phyloP scores from a whole-genome alignment of 1,284 basidiomycete species.

The Vanrija humicola region DNA sequence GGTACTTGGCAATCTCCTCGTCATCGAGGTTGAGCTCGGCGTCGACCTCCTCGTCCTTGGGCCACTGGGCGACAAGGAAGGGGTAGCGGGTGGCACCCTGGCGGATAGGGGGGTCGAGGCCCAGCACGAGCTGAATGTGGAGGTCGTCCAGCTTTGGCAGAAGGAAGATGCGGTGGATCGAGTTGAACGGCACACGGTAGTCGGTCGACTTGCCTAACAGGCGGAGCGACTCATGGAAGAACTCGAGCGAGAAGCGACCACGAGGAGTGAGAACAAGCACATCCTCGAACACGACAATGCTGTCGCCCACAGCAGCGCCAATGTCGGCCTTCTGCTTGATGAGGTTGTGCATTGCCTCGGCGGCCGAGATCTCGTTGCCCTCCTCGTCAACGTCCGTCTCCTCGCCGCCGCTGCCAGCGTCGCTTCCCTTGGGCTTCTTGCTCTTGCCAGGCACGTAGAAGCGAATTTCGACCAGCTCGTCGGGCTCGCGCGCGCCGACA shows the following conservation, averaged over 20 bases:
- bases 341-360: slow-evolving; percentile 92
- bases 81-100: slow-evolving; percentile 98
- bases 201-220: slow-evolving; percentile 98
- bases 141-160: slow-evolving; percentile 91
- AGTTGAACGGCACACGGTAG: slow-evolving; percentile 92
- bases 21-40: slow-evolving; percentile 91
- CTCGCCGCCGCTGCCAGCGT: slow-evolving; percentile 62
- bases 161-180: slow-evolving; percentile 86
- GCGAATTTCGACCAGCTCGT: slow-evolving; percentile 94
- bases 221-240: slow-evolving; percentile 91
- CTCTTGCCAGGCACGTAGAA: slow-evolving; percentile 84
- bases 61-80: slow-evolving; percentile 96
- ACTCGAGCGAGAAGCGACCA: slow-evolving; percentile 96
- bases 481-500: slow-evolving; percentile 52
- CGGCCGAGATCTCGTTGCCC: slow-evolving; percentile 66
- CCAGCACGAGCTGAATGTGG: slow-evolving; percentile 90
- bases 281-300: slow-evolving; percentile 93
- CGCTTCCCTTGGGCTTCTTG: slow-evolving; percentile 56
- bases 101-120: slow-evolving; percentile 85
- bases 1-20: slow-evolving; percentile 51
- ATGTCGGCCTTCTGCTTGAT: slow-evolving; percentile 97
- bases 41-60: slow-evolving; percentile 93
- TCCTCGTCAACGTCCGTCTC: slow-evolving; percentile 51
- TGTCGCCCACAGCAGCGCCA: slow-evolving; percentile 84
- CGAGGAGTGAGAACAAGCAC: slow-evolving; percentile 93